Evolutionary conservation across 495 filamentous ascomycete genomes (phyloP).

Genomic region (Tuber umbilicatum): DNA sequence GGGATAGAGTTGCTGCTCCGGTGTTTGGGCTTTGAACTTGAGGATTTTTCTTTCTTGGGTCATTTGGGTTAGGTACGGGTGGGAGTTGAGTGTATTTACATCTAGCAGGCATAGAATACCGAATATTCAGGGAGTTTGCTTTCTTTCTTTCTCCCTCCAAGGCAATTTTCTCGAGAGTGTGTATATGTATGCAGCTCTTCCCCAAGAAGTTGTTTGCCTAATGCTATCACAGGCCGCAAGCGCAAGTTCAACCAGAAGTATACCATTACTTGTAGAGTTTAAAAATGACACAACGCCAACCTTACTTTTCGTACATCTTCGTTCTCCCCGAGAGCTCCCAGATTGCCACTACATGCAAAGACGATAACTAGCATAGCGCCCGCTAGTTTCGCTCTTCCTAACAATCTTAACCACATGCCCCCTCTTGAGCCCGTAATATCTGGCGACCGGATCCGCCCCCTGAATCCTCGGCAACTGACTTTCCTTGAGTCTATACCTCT

Average conservation of each 20-base stretch:
- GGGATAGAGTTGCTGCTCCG: conserved; percentile 69
- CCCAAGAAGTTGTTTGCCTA: not conserved
- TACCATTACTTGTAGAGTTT: not conserved
- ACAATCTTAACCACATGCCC: conserved; percentile 99
- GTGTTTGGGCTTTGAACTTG: conserved; percentile 55
- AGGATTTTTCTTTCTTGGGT: conserved; percentile 16
- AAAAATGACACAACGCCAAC: conserved; percentile 1
- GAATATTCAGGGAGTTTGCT: not conserved
- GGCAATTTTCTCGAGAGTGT: not conserved
- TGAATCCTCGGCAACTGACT: conserved; percentile 91
- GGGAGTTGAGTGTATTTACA: not conserved
- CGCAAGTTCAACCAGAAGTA: not conserved
- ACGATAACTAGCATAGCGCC: conserved; percentile 66
- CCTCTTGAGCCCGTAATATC: conserved; percentile 82
- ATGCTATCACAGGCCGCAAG: not conserved
- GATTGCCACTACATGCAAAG: conserved; percentile 32
- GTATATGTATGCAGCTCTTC: not conserved
- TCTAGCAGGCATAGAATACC: not conserved
- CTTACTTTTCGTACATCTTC: conserved; percentile 8
- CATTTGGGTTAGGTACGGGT: not conserved
- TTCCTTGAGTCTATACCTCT: conserved; percentile 92
- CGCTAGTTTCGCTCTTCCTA: conserved; percentile 68
- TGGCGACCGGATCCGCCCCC: conserved; percentile 80
- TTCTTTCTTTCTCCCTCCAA: not conserved
- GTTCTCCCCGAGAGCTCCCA: not conserved